Evolutionary conservation across 139 green algal species (phyloP).

Genomic region (Chlamydomonas eustigma): DNA sequence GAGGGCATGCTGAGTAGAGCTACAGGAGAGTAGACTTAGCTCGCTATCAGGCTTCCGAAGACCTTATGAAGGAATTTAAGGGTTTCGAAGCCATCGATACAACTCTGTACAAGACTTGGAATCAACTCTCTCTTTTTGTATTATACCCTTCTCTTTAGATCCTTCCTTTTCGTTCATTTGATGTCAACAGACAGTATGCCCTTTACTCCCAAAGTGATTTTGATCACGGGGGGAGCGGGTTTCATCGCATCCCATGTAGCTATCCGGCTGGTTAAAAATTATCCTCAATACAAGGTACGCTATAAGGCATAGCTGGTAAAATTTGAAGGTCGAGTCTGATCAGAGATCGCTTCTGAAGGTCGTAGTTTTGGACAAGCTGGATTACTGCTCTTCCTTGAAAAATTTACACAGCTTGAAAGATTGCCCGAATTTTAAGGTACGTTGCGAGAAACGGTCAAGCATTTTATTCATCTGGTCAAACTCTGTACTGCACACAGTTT

Average conservation of each 20-base stretch:
- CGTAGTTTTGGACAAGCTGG: constrained; percentile 93
- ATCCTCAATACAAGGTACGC: constrained; percentile 86
- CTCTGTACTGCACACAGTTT: constrained; percentile 54
- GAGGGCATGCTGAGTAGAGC: too few species aligned
- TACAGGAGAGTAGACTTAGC: too few species aligned
- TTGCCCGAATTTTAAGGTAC: constrained; percentile 83
- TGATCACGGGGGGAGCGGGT: constrained; percentile 87
- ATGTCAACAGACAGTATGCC: too few species aligned
- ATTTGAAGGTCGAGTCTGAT: not conserved
- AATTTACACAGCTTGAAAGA: constrained; percentile 67
- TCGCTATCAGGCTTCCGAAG: too few species aligned
- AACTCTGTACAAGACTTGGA: too few species aligned
- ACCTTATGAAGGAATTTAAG: too few species aligned
- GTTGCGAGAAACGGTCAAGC: not conserved
- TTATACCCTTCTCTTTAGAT: too few species aligned
- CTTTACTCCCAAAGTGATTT: constrained; percentile 67
- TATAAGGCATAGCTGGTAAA: too few species aligned
- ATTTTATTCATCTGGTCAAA: not conserved
- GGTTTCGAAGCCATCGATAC: too few species aligned
- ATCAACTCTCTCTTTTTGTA: too few species aligned
- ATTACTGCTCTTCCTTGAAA: constrained; percentile 87
- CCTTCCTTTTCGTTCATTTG: too few species aligned
- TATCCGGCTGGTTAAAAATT: constrained; percentile 58
- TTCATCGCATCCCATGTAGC: constrained; percentile 94
- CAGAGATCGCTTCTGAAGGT: constrained; percentile 46